Base-by-base conservation (phyloP, 805 yeast genomes). In the Nakazawaea wyomingensis region DNA sequence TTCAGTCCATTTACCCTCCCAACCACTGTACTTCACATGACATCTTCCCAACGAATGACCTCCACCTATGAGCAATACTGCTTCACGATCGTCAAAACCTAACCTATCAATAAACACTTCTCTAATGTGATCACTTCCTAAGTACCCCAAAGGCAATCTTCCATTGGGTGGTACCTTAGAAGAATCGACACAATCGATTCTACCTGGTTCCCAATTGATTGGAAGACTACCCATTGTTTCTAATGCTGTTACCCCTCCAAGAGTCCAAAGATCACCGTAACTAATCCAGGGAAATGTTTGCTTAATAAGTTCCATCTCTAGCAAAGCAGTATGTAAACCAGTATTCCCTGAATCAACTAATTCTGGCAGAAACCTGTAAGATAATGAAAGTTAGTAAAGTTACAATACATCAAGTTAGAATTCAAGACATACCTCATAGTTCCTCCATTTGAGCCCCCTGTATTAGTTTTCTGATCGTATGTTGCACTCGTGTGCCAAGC, bases 401-500 rank as follows among this genome's bases (percentile, higher is more conserved):
- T 26, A 9, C 2, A 7, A 4, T 14, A 4, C 7, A 8, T 9
- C 32, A 19, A 17, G 11, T 5, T 29, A 24, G 29, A 39, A 9
- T 8, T 5, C 28, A 6, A 2, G 2, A 41, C 35, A 7, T 31
- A 71, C 52, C 72, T 67, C 74, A 80, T 78, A 11, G 89, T 81
- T 37, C 87, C 88, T 34, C 88, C 87, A 53, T 71, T 79, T 1
- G 86, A 78, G 2, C 88, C 87, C 34, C 86, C 87, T 14, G 68
- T 65, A 7, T 65, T 63, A 20, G 56, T 68, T n/a, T 61, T 58
- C 50, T 66, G 66, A 54, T 85, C 87, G 61, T 71, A 88, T 16
- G 93, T 85, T n/a, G 95, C 96, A 45, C 86, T 75, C 28, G 82
- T 76, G 59, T 87, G 95, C 96, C 96, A 87, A 21, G 95, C 84